These are phyloP conservation scores for Platismatia glauca DNA, from an alignment of 495 filamentous ascomycete genomes.

Conservation along the genomic window DNA sequence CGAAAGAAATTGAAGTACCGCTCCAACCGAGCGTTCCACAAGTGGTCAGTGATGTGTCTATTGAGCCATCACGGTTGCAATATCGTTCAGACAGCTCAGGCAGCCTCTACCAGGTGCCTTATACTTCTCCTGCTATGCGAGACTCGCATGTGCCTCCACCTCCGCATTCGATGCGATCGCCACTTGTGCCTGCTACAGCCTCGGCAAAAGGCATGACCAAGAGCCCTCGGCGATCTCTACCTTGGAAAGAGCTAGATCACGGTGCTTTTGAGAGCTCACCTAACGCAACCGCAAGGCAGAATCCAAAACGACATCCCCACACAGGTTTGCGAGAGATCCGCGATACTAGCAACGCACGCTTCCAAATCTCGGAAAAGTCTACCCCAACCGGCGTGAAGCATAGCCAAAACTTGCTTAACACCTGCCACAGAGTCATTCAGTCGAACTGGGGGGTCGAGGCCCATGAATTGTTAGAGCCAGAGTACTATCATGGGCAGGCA, in stretches of 20 bases:
- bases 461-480: neutral
- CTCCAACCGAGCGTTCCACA: neutral
- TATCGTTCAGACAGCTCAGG: neutral
- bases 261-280: neutral
- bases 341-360: neutral
- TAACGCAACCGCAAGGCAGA: neutral
- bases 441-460: conserved; percentile 4
- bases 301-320: neutral
- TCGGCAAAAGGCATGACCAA: neutral
- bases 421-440: neutral
- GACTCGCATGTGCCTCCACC: neutral
- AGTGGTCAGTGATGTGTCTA: neutral
- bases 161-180: neutral
- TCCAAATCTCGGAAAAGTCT: neutral
- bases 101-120: neutral
- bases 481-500: neutral
- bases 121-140: neutral
- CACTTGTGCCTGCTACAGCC: neutral
- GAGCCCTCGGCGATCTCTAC: neutral
- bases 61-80: neutral
- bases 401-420: neutral
- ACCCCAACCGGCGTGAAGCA: neutral
- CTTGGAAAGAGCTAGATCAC: neutral
- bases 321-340: neutral
- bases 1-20: neutral